phyloP scores from a whole-genome alignment of 2,329 filamentous ascomycete species.

The Kalaharituber pfeilii region DNA sequence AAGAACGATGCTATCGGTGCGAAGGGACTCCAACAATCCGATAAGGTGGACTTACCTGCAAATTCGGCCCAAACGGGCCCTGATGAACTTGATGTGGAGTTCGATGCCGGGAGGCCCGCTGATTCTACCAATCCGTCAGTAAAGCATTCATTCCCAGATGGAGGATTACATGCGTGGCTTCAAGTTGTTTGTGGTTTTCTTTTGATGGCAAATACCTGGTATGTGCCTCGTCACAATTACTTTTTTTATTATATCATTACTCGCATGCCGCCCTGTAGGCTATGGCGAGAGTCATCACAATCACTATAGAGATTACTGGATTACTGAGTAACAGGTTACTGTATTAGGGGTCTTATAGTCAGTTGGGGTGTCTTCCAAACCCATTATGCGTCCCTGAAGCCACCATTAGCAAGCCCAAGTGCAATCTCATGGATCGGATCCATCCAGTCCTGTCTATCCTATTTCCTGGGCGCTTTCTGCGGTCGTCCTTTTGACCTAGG shows the following conservation, averaged over 20 bases:
- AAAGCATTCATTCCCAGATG: background rate
- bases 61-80: too few species aligned
- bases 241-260: too few species aligned
- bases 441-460: constrained; percentile 31
- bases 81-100: too few species aligned
- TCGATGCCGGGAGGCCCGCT: too few species aligned
- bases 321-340: background rate
- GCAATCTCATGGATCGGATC: constrained; percentile 33
- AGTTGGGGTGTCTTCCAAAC: constrained; percentile 31
- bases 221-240: too few species aligned
- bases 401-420: constrained; percentile 25
- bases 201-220: background rate
- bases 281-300: too few species aligned
- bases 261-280: too few species aligned
- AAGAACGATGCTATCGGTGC: too few species aligned
- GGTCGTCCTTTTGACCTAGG: constrained; percentile 30
- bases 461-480: constrained; percentile 29
- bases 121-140: too few species aligned
- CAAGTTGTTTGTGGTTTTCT: background rate
- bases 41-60: too few species aligned
- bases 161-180: constrained; percentile 6
- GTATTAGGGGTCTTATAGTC: background rate
- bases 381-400: constrained; percentile 26
- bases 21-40: too few species aligned
- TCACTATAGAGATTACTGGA: background rate